phyloP scores from a whole-genome alignment of 768 basidiomycete species.

The Boletales sp. region DNA sequence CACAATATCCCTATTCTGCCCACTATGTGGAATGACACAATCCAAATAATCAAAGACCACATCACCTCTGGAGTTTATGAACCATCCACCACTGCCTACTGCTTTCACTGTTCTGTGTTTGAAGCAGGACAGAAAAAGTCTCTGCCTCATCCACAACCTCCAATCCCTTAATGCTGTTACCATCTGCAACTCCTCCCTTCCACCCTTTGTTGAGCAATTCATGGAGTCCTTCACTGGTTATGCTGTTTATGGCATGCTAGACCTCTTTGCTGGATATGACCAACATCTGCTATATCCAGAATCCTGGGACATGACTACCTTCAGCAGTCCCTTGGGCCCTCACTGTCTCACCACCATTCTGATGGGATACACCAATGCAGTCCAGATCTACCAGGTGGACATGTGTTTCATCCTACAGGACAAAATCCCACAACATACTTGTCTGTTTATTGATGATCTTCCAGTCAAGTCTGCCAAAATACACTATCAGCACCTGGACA shows the following conservation, averaged over 20 bases:
- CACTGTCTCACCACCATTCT: conserved; percentile 6
- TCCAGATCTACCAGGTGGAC: no score
- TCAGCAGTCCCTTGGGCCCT: neutral
- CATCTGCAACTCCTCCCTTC: neutral
- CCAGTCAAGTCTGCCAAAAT: conserved; percentile 31
- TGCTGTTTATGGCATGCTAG: neutral
- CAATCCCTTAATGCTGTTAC: neutral
- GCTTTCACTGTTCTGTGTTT: no score
- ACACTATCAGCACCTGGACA: conserved; percentile 24
- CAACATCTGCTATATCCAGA: conserved; percentile 34
- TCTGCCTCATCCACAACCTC: neutral
- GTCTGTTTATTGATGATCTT: conserved; percentile 40
- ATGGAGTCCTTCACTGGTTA: neutral
- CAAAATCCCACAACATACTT: conserved; percentile 37
- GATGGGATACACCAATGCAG: no score
- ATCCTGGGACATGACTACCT: no score
- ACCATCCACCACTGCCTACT: neutral
- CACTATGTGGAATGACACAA: conserved; percentile 15
- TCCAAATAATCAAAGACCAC: neutral
- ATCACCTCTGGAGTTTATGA: neutral
- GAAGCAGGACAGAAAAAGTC: no score
- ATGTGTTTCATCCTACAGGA: no score
- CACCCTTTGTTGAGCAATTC: neutral
- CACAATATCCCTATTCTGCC: neutral
- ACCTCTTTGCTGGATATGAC: neutral